phyloP scores from a whole-genome alignment of 352 stramenopile species.

The Globisporangium megalacanthum region DNA sequence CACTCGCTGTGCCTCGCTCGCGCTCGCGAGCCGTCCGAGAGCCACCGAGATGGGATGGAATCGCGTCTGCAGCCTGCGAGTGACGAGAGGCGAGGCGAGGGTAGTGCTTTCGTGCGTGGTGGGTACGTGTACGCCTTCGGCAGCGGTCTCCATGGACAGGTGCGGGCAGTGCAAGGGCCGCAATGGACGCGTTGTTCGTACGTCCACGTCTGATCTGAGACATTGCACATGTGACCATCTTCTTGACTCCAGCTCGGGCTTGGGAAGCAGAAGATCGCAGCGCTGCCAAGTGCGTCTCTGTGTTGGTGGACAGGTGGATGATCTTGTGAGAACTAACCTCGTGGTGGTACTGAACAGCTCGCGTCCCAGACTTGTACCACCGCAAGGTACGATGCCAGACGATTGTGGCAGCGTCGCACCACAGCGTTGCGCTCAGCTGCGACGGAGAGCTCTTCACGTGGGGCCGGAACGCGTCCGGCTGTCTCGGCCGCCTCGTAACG shows the following conservation, averaged over 20 bases:
- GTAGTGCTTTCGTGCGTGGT: conserved; percentile 3
- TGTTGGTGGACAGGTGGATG: not conserved
- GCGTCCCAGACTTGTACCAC: conserved; percentile 44
- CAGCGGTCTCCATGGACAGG: conserved; percentile 62
- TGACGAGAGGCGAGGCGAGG: not conserved
- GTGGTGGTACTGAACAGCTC: conserved; percentile 20
- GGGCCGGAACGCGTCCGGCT: conserved; percentile 51
- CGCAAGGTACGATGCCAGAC: conserved; percentile 40
- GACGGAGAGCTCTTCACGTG: conserved; percentile 72
- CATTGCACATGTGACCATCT: not conserved
- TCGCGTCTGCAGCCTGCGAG: not conserved
- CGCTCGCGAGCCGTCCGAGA: conserved; percentile 2
- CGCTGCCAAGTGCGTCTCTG: conserved; percentile 45
- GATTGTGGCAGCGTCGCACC: conserved; percentile 49
- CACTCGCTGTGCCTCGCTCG: conserved; percentile 62
- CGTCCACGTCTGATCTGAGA: not conserved
- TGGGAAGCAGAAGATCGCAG: conserved; percentile 58
- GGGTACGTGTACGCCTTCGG: conserved; percentile 67
- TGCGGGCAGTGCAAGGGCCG: conserved; percentile 7
- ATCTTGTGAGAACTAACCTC: not conserved
- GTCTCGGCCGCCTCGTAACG: conserved; percentile 34
- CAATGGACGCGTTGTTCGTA: no score
- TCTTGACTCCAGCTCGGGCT: conserved; percentile 37
- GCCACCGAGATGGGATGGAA: conserved; percentile 3
- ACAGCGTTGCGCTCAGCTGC: conserved; percentile 43